phyloP scores from a whole-genome alignment of 257 asterid genomes.

The Solanum chiquidenum region DNA sequence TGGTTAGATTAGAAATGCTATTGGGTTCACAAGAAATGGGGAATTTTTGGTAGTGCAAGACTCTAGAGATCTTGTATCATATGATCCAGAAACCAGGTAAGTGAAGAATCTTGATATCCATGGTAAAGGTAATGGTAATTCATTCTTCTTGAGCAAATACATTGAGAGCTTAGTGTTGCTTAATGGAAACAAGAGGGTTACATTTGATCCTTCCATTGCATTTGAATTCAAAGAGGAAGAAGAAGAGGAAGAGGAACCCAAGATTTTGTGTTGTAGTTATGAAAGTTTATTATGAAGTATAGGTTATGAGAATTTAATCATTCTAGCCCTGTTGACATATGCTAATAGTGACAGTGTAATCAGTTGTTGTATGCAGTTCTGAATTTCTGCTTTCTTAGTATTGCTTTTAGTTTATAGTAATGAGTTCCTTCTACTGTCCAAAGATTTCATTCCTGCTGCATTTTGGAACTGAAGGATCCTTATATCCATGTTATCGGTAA shows the following conservation, averaged over 20 bases:
- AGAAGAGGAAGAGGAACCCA: too few relatives aligned
- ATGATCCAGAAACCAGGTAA: neutral
- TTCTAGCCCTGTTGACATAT: too few relatives aligned
- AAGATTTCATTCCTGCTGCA: too few relatives aligned
- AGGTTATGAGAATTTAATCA: too few relatives aligned
- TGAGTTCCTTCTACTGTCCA: too few relatives aligned
- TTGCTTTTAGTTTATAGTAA: too few relatives aligned
- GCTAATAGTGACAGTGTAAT: too few relatives aligned
- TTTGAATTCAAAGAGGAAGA: neutral
- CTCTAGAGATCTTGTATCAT: conserved; percentile 3
- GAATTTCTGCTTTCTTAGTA: too few relatives aligned
- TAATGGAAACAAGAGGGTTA: too few relatives aligned
- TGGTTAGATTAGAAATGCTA: neutral
- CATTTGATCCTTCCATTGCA: neutral
- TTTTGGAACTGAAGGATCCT: neutral
- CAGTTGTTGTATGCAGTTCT: too few relatives aligned
- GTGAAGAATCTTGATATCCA: neutral
- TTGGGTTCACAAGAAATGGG: conserved; percentile 13
- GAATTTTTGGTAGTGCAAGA: conserved; percentile 1
- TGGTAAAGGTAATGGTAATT: neutral
- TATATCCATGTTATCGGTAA: neutral
- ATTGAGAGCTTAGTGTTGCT: neutral
- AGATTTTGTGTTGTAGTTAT: too few relatives aligned
- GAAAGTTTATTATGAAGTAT: too few relatives aligned
- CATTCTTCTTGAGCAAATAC: neutral